Conservation (phyloP, 1,284 basidiomycete genomes). For the Apiotrichum domesticum region DNA sequence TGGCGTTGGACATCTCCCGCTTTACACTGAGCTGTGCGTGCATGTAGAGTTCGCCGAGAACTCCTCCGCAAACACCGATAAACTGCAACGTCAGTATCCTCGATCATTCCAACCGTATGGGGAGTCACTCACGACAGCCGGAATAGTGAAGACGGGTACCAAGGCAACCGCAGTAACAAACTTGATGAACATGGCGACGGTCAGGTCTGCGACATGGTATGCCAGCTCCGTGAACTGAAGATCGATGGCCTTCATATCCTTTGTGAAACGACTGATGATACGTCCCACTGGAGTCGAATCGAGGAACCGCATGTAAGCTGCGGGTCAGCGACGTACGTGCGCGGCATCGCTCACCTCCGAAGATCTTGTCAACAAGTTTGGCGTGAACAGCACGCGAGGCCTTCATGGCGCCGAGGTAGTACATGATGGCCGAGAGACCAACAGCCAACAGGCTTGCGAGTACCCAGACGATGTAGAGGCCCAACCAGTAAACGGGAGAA, state of each 20-base stretch:
- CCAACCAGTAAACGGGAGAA: slow-evolving; percentile 49
- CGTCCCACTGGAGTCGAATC: slow-evolving; percentile 58
- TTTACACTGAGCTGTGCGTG: slow-evolving; percentile 69
- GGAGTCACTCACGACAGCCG: slow-evolving; percentile 31
- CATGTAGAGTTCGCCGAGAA: slow-evolving; percentile 54
- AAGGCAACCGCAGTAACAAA: slow-evolving; percentile 51
- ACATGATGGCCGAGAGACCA: slow-evolving; percentile 38
- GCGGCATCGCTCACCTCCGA: slow-evolving; percentile 37
- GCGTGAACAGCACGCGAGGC: slow-evolving; percentile 58
- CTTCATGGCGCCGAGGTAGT: slow-evolving; percentile 49
- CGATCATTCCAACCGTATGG: background rate
- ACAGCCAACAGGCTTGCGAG: slow-evolving; percentile 29
- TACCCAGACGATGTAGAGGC: slow-evolving; percentile 50
- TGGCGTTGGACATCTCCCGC: slow-evolving; percentile 61
- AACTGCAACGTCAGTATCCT: slow-evolving; percentile 8
- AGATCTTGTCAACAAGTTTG: slow-evolving; percentile 54
- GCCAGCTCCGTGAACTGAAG: slow-evolving; percentile 41
- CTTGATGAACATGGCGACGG: slow-evolving; percentile 47
- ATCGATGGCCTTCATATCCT: slow-evolving; percentile 53
- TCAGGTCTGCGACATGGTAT: slow-evolving; percentile 37
- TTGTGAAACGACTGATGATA: slow-evolving; percentile 57
- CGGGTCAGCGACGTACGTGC: background rate
- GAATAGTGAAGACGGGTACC: slow-evolving; percentile 49
- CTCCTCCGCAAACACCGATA: slow-evolving; percentile 51
- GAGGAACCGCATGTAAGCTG: slow-evolving; percentile 55